Evolutionary conservation across 1,284 basidiomycete genomes (phyloP), one percentile per base, ranked within the genome.

Genomic region (Singerocomus inundabilis): DNA sequence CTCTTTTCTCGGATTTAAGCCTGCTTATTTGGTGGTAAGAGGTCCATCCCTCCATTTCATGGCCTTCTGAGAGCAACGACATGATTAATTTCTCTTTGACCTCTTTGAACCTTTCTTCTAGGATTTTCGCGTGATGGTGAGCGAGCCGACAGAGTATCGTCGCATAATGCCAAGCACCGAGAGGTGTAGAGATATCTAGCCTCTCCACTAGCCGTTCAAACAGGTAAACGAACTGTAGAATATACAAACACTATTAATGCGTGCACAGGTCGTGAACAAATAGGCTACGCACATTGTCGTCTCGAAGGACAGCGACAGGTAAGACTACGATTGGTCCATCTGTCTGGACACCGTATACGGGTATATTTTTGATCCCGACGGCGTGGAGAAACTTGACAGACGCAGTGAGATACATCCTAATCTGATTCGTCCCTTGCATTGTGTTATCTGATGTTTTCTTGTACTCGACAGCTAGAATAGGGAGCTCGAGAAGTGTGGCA

Each of bases 361-460:
- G 32, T 1, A 46, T 2, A 6, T 48, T 37, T 7, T 15, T 48
- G 26, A 55, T 55, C 10, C 54, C 44, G 37, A 48, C 0, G 4
- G 44, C 45, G 2, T 46, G 41, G 4, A 55, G 49, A 32, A 52
- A 55, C 18, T 55, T 55, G 37, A 57, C 34, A 2, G 49, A 56
- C 4, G 54, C 26, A 1, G 49, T 37, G 16, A 53, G 49, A 4
- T 48, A 56, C 54, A 55, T 56, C 28, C 54, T 44, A 5, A 56
- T 7, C 24, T 55, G 48, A 24, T 55, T 55, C 5, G 35, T 56
- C 1, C 44, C 39, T 18, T 55, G 46, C 16, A 25, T 31, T 2
- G 18, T 2, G 13, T 6, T 18, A 5, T 35, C 48, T 1, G 36
- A 45, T 1, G 35, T 35, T 26, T 39, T 51, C 16, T 55, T 54